phyloP scores from a whole-genome alignment of 805 yeast species.

The Lachancea thermotolerans region DNA sequence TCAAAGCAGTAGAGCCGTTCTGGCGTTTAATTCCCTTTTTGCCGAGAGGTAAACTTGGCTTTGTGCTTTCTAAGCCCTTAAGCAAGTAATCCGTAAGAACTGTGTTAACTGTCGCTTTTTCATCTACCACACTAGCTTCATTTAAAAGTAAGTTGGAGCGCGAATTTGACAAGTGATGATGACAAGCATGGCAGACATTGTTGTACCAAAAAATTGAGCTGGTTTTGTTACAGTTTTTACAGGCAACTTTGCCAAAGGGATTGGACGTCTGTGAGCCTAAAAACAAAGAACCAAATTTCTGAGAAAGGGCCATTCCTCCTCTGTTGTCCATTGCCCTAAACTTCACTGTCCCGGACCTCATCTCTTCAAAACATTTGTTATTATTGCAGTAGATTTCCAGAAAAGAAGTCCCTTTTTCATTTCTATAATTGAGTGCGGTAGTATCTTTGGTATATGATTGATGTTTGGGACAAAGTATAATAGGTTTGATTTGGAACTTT shows the following conservation, averaged over 20 bases:
- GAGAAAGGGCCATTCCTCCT: not conserved
- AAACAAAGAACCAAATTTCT: not conserved
- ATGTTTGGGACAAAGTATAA: slow-evolving; percentile 11
- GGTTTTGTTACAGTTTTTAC: slow-evolving; percentile 13
- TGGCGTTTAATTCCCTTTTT: not conserved
- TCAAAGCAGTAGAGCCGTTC: not conserved
- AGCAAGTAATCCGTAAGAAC: not conserved
- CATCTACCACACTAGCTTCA: not conserved
- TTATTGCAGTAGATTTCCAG: slow-evolving; percentile 10
- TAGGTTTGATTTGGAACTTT: slow-evolving; percentile 9
- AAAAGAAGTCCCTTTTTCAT: slow-evolving; percentile 1
- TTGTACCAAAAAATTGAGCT: slow-evolving; percentile 19
- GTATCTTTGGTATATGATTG: not conserved
- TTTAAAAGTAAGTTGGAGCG: not conserved
- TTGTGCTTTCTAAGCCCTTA: not conserved
- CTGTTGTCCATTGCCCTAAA: not conserved
- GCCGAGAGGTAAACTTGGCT: not conserved
- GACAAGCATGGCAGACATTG: slow-evolving; percentile 18
- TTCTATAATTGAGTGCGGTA: slow-evolving; percentile 5
- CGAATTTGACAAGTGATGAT: slow-evolving; percentile 6
- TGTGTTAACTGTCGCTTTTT: not conserved
- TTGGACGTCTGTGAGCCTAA: not conserved
- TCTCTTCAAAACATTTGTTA: slow-evolving; percentile 3
- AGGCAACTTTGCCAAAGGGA: slow-evolving; percentile 1
- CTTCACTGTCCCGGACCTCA: not conserved